Conservation (phyloP, 2,329 filamentous ascomycete genomes). For the Alternaria metachromatica region DNA sequence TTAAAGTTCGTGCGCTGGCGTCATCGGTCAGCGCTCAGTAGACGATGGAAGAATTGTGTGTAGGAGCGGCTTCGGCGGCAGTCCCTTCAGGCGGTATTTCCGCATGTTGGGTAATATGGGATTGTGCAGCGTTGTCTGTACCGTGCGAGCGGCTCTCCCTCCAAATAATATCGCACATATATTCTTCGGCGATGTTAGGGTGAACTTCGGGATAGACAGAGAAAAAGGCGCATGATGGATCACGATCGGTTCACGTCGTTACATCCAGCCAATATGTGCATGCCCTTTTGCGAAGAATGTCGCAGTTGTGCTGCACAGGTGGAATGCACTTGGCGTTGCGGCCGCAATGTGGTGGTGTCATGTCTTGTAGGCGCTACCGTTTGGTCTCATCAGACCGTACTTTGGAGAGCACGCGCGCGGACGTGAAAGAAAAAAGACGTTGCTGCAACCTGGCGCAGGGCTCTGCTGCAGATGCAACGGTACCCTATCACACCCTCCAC, state of each 20-base stretch:
- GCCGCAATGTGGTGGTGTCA: slow-evolving; percentile 1
- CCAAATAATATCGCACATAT: neutral
- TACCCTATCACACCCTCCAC: slow-evolving; percentile 9
- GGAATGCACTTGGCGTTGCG: neutral
- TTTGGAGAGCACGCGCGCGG: slow-evolving; percentile 1
- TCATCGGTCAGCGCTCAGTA: neutral
- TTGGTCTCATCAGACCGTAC: neutral
- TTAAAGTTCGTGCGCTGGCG: neutral
- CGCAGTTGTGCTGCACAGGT: neutral
- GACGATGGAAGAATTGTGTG: neutral
- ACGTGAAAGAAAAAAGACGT: neutral
- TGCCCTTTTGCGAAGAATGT: neutral
- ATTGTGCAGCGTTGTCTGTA: neutral
- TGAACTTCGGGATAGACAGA: slow-evolving; percentile 3
- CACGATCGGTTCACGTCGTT: slow-evolving; percentile 4
- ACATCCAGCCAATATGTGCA: neutral
- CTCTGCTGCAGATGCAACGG: slow-evolving; percentile 1
- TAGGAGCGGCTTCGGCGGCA: neutral
- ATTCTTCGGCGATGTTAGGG: slow-evolving; percentile 1
- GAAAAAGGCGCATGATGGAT: slow-evolving; percentile 14
- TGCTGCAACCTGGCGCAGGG: slow-evolving; percentile 11
- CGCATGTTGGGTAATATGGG: neutral
- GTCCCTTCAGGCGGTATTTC: neutral
- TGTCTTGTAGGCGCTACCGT: slow-evolving; percentile 8
- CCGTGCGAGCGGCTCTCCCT: slow-evolving; percentile 2